phyloP scores from a whole-genome alignment of 768 basidiomycete species.

The Lentinula lateritia region DNA sequence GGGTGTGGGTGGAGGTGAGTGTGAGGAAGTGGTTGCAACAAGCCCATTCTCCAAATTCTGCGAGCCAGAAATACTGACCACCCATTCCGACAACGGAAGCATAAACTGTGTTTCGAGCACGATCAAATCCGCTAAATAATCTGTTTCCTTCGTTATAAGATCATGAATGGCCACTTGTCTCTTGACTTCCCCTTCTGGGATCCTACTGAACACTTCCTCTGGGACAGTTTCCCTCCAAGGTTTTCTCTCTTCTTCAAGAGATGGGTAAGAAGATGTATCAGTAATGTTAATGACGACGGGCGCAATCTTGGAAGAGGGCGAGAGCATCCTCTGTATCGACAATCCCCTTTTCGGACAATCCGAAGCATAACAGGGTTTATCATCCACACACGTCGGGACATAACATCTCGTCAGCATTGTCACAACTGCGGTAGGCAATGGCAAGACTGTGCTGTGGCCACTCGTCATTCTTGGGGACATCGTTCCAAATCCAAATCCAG shows the following conservation, averaged over 20 bases:
- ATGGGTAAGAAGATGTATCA: conserved; percentile 35
- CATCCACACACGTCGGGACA: conserved; percentile 79
- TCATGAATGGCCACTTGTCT: conserved; percentile 64
- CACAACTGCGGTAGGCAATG: conserved; percentile 80
- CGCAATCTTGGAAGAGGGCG: background rate
- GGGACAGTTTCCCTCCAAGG: conserved; percentile 43
- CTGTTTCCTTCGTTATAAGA: conserved; percentile 82
- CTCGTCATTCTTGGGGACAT: conserved; percentile 18
- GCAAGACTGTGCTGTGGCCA: conserved; percentile 38
- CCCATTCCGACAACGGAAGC: conserved; percentile 24
- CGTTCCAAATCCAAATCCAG: background rate
- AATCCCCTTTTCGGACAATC: conserved; percentile 68
- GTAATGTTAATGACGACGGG: background rate
- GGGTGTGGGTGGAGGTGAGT: background rate
- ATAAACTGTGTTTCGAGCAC: conserved; percentile 66
- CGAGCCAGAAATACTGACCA: conserved; percentile 15
- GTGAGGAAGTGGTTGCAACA: background rate
- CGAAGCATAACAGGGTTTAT: conserved; percentile 75
- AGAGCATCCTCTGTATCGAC: conserved; percentile 7
- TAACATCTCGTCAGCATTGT: conserved; percentile 91
- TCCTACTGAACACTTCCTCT: conserved; percentile 28
- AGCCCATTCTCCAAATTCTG: background rate
- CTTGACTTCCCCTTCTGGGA: conserved; percentile 73
- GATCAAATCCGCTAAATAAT: conserved; percentile 84
- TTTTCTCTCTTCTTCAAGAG: background rate